Conservation (phyloP, 1,284 basidiomycete species). For the Melanopsichium pennsylvanicum region DNA sequence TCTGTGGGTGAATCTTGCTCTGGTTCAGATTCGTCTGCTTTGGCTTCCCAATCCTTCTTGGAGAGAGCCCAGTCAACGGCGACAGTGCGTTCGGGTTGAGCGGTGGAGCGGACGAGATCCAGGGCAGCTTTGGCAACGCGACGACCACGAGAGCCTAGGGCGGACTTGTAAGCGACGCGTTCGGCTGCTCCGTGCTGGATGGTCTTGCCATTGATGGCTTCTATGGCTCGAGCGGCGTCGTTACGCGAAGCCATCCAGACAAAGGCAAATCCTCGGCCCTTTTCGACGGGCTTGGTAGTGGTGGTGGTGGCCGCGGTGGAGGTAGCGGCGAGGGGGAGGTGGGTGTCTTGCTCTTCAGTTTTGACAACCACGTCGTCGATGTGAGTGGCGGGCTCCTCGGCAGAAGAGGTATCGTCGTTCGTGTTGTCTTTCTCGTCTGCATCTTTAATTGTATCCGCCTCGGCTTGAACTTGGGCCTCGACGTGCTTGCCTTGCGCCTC, state of each 20-base stretch:
- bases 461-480: conserved; percentile 61
- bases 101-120: conserved; percentile 38
- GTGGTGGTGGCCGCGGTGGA: conserved; percentile 3
- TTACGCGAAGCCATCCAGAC: conserved; percentile 89
- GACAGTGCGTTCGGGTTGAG: conserved; percentile 73
- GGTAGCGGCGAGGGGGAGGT: neutral
- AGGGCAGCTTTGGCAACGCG: conserved; percentile 71
- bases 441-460: conserved; percentile 69
- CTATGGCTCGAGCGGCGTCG: conserved; percentile 85
- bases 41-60: conserved; percentile 87
- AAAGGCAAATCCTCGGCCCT: conserved; percentile 89
- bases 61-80: conserved; percentile 97
- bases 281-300: conserved; percentile 72
- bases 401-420: neutral
- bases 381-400: conserved; percentile 71
- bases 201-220: conserved; percentile 82
- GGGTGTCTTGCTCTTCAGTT: conserved; percentile 34
- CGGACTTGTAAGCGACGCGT: conserved; percentile 73
- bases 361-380: conserved; percentile 71
- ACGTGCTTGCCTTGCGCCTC: conserved; percentile 67
- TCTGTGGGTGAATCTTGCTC: conserved; percentile 67
- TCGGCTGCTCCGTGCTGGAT: conserved; percentile 74
- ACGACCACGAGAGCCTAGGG: conserved; percentile 73
- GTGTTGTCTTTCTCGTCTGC: conserved; percentile 42
- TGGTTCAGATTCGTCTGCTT: conserved; percentile 69